Base-by-base conservation (phyloP, 164 flowering plant genomes). In the Dillenia turbinata region DNA sequence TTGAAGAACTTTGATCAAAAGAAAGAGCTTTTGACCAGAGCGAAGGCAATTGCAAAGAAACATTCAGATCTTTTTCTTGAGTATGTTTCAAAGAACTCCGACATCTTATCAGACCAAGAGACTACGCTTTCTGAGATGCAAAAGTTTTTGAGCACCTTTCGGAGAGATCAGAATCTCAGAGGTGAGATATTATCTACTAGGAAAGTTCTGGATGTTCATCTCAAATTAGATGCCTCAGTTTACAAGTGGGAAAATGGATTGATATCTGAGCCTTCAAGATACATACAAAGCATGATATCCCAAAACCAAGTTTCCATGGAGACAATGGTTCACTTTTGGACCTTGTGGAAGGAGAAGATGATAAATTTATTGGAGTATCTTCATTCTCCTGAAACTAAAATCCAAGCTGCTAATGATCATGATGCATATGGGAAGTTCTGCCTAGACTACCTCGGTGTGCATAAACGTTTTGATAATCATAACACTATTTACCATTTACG, bases 321-420 rank as follows among this genome's bases (percentile, higher is more conserved):
- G 47, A 77, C 84, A 16, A 61, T 89, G 48, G 54, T 80, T 54
- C 78, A 69, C 69, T 75, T 66, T 54, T 89, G 96, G 92, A 68
- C 71, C 22, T 56, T 63, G 12, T 84, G 84, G 87, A 79, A 63
- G 69, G 73, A 72, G 33, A 69, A 60, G 9, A 54, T 78, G 24
- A 12, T 63, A 40, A 58, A 50, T 1, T 51, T 89, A 6, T 49
- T 81, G 9, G 51, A 68, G 47, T 82, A 47, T 56, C 79, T 87
- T 14, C 52, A 47, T 0, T 43, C 54, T 61, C 59, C 40, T 33
- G 40, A 33, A 33, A 33, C 71, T 40, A 75, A 59, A 51, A 50
- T 44, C 16, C 48, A 57, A 8, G 68, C 61, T 15, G 69, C 43
- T 10, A 44, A 50, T 12, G 77, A 76, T 9, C 26, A 15, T 47